phyloP scores from a whole-genome alignment of 371 early-diverging fungal species.

The Mucor racemosus region DNA sequence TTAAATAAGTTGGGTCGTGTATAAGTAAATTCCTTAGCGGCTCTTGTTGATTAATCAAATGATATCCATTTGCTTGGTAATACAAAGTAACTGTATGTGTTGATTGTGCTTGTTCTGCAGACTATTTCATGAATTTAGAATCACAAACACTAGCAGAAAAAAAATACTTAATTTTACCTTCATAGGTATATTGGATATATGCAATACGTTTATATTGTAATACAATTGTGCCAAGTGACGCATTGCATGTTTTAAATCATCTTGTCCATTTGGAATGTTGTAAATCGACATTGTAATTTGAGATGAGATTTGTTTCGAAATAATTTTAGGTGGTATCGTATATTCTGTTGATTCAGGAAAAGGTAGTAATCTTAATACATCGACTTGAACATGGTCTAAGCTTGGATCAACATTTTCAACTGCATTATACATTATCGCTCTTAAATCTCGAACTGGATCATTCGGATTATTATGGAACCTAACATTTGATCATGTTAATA shows the following conservation, averaged over 20 bases:
- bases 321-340: slow-evolving; percentile 7
- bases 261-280: slow-evolving; percentile 37
- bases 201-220: slow-evolving; percentile 32
- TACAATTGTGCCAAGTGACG: slow-evolving; percentile 33
- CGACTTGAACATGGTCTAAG: slow-evolving; percentile 27
- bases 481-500: background rate
- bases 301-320: slow-evolving; percentile 17
- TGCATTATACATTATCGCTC: slow-evolving; percentile 20
- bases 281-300: slow-evolving; percentile 34
- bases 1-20: slow-evolving; percentile 25
- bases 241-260: slow-evolving; percentile 38
- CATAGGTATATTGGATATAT: slow-evolving; percentile 42
- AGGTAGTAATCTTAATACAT: slow-evolving; percentile 27
- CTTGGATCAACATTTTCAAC: slow-evolving; percentile 6
- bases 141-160: background rate
- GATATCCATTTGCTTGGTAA: slow-evolving; percentile 32
- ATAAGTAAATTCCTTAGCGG: slow-evolving; percentile 15
- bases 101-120: slow-evolving; percentile 23
- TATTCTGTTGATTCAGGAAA: background rate
- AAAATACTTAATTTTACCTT: slow-evolving; percentile 18
- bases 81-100: slow-evolving; percentile 33
- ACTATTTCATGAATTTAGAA: slow-evolving; percentile 1
- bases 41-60: slow-evolving; percentile 25
- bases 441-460: slow-evolving; percentile 23
- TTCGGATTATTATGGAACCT: slow-evolving; percentile 34